Evolutionary conservation across 257 asterid species (phyloP).

Genomic region (Cordia subcordata): DNA sequence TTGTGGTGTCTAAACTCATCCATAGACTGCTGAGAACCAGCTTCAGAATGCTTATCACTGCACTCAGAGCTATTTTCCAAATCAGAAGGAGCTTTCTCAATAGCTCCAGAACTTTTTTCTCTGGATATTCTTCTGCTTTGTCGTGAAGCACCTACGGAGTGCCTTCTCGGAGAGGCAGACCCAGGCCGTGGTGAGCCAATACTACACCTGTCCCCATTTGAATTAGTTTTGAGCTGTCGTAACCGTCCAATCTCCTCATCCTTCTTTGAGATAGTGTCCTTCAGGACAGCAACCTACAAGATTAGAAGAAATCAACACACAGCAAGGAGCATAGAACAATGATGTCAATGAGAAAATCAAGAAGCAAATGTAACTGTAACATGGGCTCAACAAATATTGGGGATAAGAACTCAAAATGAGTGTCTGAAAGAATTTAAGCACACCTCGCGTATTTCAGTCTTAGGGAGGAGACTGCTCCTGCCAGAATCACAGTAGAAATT

Average conservation of each 20-base stretch:
- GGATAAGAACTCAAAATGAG: too few relatives aligned
- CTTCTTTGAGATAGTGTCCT: constrained; percentile 60
- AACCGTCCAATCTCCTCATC: constrained; percentile 75
- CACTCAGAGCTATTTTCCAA: constrained; percentile 69
- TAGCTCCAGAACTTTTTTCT: constrained; percentile 30
- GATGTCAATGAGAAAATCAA: too few relatives aligned
- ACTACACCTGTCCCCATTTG: constrained; percentile 41
- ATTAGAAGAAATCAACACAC: constrained; percentile 4
- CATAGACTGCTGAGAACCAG: constrained; percentile 74
- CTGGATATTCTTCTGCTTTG: constrained; percentile 35
- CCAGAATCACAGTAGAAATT: too few relatives aligned
- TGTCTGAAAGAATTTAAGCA: too few relatives aligned
- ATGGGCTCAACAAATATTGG: too few relatives aligned
- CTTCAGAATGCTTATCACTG: constrained; percentile 84
- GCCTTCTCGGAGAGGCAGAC: constrained; percentile 63
- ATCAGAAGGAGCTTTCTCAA: constrained; percentile 61
- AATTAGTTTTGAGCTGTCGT: constrained; percentile 36
- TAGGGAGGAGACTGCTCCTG: too few relatives aligned
- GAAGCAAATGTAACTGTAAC: too few relatives aligned
- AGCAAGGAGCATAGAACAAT: too few relatives aligned
- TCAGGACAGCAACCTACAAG: constrained; percentile 67
- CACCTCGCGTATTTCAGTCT: too few relatives aligned
- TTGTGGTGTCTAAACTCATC: constrained; percentile 76
- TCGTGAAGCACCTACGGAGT: constrained; percentile 36
- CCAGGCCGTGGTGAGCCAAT: constrained; percentile 38